Percentiles rank a stretch among this genome's conserved stretches.
Conservation (phyloP, 345 rosid genomes). For the Populus tremula region DNA sequence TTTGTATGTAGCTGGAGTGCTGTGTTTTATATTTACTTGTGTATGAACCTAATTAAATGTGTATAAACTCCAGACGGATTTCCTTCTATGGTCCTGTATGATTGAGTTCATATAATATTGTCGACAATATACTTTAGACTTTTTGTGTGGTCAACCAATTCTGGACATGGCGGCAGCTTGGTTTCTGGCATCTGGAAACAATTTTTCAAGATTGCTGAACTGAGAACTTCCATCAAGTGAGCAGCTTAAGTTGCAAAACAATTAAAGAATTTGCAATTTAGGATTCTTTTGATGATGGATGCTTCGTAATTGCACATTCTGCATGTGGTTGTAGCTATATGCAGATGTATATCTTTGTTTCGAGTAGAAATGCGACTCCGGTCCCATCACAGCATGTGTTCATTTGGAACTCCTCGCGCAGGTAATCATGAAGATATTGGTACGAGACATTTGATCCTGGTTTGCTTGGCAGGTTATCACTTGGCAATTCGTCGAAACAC, state of each 20-base stretch:
- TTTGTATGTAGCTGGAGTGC: constrained; percentile 7
- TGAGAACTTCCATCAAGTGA: not conserved
- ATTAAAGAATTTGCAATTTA: not conserved
- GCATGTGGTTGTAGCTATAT: not conserved
- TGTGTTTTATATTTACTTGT: constrained; percentile 5
- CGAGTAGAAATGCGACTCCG: not conserved
- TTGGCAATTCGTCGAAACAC: too few relatives aligned
- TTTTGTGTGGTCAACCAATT: not conserved
- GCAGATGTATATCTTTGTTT: not conserved
- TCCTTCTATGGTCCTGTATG: not conserved
- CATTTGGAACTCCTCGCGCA: too few relatives aligned
- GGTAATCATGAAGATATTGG: too few relatives aligned
- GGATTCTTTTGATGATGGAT: not conserved
- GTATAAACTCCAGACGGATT: constrained; percentile 12
- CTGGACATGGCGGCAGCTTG: not conserved
- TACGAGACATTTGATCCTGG: too few relatives aligned
- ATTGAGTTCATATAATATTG: not conserved
- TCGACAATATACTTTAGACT: not conserved
- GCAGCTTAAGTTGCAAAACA: not conserved
- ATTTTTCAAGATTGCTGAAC: not conserved
- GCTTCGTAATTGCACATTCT: not conserved
- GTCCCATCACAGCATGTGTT: too few relatives aligned
- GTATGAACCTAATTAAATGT: constrained; percentile 11
- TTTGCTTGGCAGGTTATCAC: too few relatives aligned
- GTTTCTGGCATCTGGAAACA: not conserved